Evolutionary conservation across 805 yeast genomes (phyloP), one percentile per base, ranked within the genome.

Genomic region (Wickerhamomyces chaumierensis): DNA sequence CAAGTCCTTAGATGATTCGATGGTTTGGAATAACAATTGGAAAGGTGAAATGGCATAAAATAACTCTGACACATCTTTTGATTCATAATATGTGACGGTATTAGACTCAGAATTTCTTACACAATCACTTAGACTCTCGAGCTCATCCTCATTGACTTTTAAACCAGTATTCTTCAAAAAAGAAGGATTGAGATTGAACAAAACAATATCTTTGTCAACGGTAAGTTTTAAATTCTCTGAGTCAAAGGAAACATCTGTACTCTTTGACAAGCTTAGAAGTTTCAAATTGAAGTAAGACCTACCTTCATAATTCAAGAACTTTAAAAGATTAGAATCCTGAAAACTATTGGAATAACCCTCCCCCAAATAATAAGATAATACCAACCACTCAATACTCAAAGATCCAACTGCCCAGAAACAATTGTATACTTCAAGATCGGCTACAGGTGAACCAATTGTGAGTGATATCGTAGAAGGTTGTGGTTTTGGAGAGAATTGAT

Each of bases 371-470:
- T 62, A 68, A 0, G 76, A 58, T 3, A 72, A 44, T 19, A 60
- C 51, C 1, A 75, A 58, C 84, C 84, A 78, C 40, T 72, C 77
- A 32, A 56, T 53, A 0, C 68, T 53, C 25, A 65, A 57, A 2
- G 56, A 45, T 3, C 48, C 54, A 33, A 61, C 61, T 14, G 73
- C 45, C 0, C 75, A 43, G 12, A 66, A 43, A 2, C 73, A 46
- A 42, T 63, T 73, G 1, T 51, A 38, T 3, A 52, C 17, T 19
- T 38, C 36, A 17, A 51, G 18, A 23, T 47, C 47, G 16, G 46
- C 35, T 18, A 49, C 18, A 3, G 41, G 41, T 0, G 48, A 25
- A 2, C 9, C 31, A 3, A 39, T 14, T 5, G 15, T 31, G 6
- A 35, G 34, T 17, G 17, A 11, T 2, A 14, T 31, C 25, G 14